These are phyloP conservation scores for Hysterium pulicare DNA, from an alignment of 2,329 filamentous ascomycete species.

Conservation along the genomic window DNA sequence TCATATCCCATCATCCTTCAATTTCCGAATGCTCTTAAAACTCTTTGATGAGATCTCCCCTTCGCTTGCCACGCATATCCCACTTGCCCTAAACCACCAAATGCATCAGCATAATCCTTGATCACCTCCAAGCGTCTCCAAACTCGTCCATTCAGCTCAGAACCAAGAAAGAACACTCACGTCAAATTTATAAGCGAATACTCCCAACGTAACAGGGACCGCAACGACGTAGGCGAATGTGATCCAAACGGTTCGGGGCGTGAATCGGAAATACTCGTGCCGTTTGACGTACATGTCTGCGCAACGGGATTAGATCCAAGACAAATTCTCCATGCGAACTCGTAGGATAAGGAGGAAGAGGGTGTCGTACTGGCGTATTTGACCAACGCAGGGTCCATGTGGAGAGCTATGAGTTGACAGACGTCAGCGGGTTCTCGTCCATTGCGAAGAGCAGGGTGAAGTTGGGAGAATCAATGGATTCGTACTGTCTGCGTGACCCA, in stretches of 20 bases:
- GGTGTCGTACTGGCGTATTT: slow-evolving; percentile 51
- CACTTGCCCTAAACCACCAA: slow-evolving; percentile 77
- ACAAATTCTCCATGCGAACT: too few relatives aligned
- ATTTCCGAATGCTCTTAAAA: slow-evolving; percentile 51
- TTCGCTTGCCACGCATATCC: slow-evolving; percentile 81
- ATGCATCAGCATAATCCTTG: slow-evolving; percentile 15
- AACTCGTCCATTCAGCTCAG: background rate
- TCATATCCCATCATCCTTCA: too few relatives aligned
- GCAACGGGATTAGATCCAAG: background rate
- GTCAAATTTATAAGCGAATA: slow-evolving; percentile 75
- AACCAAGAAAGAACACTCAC: slow-evolving; percentile 56
- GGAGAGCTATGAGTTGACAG: slow-evolving; percentile 39
- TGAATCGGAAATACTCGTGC: slow-evolving; percentile 96
- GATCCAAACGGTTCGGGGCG: slow-evolving; percentile 73
- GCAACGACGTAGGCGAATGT: slow-evolving; percentile 72
- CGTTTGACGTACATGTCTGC: slow-evolving; percentile 80
- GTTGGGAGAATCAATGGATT: background rate
- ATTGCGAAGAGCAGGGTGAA: background rate
- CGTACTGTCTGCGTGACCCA: slow-evolving; percentile 4
- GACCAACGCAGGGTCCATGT: slow-evolving; percentile 55
- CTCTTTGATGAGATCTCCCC: slow-evolving; percentile 79
- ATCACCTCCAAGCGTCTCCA: slow-evolving; percentile 7
- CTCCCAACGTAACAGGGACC: slow-evolving; percentile 68
- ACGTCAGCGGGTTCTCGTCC: slow-evolving; percentile 21
- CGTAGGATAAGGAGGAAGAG: slow-evolving; percentile 39